These are phyloP conservation scores for Microbotryum lychnidis-dioicae DNA, from an alignment of 1,284 basidiomycete species.

Conservation along the genomic window DNA sequence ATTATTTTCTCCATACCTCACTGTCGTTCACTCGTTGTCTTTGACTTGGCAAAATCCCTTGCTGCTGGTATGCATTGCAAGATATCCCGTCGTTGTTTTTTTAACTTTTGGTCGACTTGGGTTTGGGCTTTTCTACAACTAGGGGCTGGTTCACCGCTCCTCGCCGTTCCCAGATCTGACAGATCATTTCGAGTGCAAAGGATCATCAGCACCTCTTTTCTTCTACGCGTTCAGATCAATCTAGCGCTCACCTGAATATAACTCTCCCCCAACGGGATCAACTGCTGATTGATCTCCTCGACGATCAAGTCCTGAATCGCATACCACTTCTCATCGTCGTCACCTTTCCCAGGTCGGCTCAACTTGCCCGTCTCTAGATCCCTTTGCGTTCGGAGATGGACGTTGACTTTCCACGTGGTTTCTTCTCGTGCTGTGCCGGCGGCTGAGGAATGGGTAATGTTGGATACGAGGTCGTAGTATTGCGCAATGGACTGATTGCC, in stretches of 20 bases:
- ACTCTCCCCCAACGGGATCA: conserved; percentile 96
- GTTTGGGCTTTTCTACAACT: conserved; percentile 5
- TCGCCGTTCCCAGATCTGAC: conserved; percentile 5
- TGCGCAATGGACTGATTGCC: conserved; percentile 54
- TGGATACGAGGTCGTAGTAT: conserved; percentile 88
- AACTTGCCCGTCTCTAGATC: conserved; percentile 27
- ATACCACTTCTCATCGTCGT: conserved; percentile 87
- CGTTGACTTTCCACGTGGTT: conserved; percentile 82
- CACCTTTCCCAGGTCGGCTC: conserved; percentile 34
- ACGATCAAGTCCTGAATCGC: conserved; percentile 96
- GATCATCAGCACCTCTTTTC: background rate
- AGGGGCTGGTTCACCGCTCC: background rate
- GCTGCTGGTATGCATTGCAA: no score
- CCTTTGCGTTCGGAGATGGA: conserved; percentile 53
- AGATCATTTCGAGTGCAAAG: background rate
- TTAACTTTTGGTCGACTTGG: background rate
- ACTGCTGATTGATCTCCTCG: conserved; percentile 86
- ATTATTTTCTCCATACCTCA: no score
- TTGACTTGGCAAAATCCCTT: no score
- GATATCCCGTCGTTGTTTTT: background rate
- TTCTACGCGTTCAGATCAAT: background rate
- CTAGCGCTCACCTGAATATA: conserved; percentile 66
- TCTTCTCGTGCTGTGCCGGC: conserved; percentile 84
- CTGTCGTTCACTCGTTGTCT: no score
- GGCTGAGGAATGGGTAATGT: conserved; percentile 87